Conservation (phyloP, 2,329 filamentous ascomycete species). For the Aquanectria penicillioides region DNA sequence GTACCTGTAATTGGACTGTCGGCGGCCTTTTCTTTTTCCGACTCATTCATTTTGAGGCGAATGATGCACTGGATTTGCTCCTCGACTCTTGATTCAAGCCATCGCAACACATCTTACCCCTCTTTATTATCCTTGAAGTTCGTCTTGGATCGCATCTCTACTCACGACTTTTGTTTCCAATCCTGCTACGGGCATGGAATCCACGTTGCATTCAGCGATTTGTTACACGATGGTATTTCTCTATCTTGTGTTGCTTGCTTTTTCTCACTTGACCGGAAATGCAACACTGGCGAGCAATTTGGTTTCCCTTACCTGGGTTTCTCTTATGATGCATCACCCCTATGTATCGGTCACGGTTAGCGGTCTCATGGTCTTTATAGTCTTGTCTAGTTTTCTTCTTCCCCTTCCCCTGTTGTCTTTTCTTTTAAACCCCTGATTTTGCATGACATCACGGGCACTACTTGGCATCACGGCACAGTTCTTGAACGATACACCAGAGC, state of each 20-base stretch:
- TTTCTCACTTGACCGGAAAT: neutral
- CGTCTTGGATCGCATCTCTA: conserved; percentile 11
- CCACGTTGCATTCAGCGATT: conserved; percentile 29
- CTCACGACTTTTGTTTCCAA: conserved; percentile 25
- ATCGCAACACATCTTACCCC: neutral
- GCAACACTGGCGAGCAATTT: conserved; percentile 9
- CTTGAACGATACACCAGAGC: conserved; percentile 48
- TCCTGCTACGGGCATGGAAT: conserved; percentile 25
- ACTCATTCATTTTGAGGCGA: neutral
- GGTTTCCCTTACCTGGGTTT: conserved; percentile 7
- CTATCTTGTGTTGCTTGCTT: conserved; percentile 10
- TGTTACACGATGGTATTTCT: conserved; percentile 24
- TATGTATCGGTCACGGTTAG: conserved; percentile 22
- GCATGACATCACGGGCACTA: conserved; percentile 34
- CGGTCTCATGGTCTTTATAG: conserved; percentile 21
- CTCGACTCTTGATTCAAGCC: neutral
- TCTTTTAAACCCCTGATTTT: conserved; percentile 21
- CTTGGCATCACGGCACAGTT: conserved; percentile 46
- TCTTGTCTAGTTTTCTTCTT: conserved; percentile 15
- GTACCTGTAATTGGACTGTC: conserved; percentile 42
- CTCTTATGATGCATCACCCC: conserved; percentile 12
- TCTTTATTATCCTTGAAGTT: neutral
- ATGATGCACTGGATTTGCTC: neutral
- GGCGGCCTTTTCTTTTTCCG: neutral
- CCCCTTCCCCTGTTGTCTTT: conserved; percentile 20